Evolutionary conservation across 2,329 filamentous ascomycete species (phyloP).

Genomic region (Claviceps arundinis): DNA sequence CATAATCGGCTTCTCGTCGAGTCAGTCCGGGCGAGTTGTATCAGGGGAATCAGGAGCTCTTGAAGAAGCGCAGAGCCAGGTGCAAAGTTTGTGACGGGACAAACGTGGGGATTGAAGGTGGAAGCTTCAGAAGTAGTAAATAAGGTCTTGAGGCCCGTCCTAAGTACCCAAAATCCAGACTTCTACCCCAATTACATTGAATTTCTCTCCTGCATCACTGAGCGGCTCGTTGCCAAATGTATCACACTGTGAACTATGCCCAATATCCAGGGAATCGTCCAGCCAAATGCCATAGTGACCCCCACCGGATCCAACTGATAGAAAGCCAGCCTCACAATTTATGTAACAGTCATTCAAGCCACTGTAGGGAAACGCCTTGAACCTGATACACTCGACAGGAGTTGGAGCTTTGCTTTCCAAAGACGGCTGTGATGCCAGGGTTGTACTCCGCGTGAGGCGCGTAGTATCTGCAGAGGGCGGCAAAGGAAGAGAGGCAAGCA

Average conservation of each 20-base stretch:
- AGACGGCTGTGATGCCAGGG: conserved; percentile 15
- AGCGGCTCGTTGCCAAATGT: conserved; percentile 93
- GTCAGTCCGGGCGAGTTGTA: neutral
- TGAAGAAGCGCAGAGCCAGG: neutral
- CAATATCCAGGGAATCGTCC: conserved; percentile 70
- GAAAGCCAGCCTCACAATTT: conserved; percentile 72
- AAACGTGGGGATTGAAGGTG: neutral
- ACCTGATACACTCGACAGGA: conserved; percentile 62
- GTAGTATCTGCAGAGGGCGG: conserved; percentile 40
- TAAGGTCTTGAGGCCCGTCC: conserved; percentile 1
- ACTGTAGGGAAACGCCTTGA: conserved; percentile 94
- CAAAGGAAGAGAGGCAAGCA: conserved; percentile 38
- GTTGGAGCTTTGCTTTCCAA: conserved; percentile 12
- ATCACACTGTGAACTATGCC: conserved; percentile 69
- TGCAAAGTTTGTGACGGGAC: neutral
- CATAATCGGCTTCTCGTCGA: conserved; percentile 30
- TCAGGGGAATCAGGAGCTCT: neutral
- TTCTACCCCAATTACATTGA: conserved; percentile 81
- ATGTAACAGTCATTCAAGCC: conserved; percentile 96
- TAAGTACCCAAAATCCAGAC: conserved; percentile 72
- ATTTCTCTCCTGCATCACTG: conserved; percentile 86
- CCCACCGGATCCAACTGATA: conserved; percentile 79
- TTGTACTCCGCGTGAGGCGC: conserved; percentile 29
- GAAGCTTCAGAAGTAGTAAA: neutral
- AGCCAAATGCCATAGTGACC: conserved; percentile 92